phyloP scores from a whole-genome alignment of 208 protist genomes.

The Herpetomonas samuelpessoai region DNA sequence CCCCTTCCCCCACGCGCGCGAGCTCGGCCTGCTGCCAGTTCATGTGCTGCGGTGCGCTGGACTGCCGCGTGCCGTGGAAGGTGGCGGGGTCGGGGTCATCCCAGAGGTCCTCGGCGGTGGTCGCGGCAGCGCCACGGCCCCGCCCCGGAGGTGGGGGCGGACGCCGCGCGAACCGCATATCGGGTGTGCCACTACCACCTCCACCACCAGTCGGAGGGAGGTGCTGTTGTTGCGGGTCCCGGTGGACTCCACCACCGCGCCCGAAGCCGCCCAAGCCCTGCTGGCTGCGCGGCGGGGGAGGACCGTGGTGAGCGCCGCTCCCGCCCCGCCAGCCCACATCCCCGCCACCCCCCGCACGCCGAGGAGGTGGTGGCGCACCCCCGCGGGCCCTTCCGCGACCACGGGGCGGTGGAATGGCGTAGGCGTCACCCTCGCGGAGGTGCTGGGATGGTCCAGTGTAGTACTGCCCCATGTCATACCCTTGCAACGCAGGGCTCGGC shows the following conservation, averaged over 20 bases:
- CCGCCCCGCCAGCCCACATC: constrained; percentile 7
- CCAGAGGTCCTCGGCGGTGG: constrained; percentile 51
- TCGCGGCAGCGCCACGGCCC: constrained; percentile 3
- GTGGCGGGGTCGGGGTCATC: constrained; percentile 76
- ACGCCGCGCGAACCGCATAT: constrained; percentile 34
- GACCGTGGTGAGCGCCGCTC: constrained; percentile 9
- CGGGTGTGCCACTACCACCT: constrained; percentile 12
- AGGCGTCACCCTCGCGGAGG: neutral
- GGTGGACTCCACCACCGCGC: constrained; percentile 10
- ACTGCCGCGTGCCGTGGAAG: constrained; percentile 59
- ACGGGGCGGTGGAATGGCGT: neutral
- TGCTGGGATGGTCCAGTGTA: too few species aligned
- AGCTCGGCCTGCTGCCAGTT: constrained; percentile 81
- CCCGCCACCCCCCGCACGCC: constrained; percentile 4
- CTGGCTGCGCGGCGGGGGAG: constrained; percentile 16
- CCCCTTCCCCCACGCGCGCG: constrained; percentile 11
- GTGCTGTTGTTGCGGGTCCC: neutral
- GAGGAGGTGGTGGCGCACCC: constrained; percentile 5
- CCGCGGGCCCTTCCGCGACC: constrained; percentile 12
- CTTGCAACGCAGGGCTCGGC: constrained; percentile 36
- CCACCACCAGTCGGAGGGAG: neutral
- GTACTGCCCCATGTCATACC: neutral
- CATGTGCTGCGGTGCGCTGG: constrained; percentile 45
- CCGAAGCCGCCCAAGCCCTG: constrained; percentile 16
- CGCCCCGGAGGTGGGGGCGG: constrained; percentile 9